A percentile compares a stretch with the other conserved stretches of the same genome.
Evolutionary conservation across 768 basidiomycete genomes (phyloP).

Genomic region (Kwoniella mangroviensis): DNA sequence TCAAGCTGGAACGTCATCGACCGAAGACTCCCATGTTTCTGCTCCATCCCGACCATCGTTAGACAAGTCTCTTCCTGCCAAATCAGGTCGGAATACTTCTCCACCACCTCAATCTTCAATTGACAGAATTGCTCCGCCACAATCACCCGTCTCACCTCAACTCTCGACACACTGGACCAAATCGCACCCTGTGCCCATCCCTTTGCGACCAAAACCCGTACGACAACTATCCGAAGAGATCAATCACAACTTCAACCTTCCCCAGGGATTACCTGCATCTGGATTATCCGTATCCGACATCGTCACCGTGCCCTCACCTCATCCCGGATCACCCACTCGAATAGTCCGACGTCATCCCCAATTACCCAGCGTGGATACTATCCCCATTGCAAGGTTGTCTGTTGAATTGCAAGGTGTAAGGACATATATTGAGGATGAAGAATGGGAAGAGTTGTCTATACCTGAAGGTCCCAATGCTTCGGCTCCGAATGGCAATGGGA

Average conservation of each 20-base stretch:
- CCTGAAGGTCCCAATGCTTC: constrained; percentile 17
- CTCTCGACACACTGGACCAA: constrained; percentile 3
- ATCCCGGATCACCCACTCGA: constrained; percentile 26
- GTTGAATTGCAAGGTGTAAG: constrained; percentile 44
- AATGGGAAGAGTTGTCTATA: constrained; percentile 46
- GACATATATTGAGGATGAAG: constrained; percentile 47
- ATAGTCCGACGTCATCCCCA: constrained; percentile 38
- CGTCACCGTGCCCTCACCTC: constrained; percentile 39
- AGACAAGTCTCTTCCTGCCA: background rate
- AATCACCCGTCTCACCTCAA: constrained; percentile 6
- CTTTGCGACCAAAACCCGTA: constrained; percentile 9
- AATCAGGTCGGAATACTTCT: background rate
- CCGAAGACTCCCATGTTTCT: background rate
- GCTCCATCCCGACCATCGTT: background rate
- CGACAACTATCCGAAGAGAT: constrained; percentile 14
- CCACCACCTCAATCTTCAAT: too few species aligned
- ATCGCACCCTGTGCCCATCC: constrained; percentile 11
- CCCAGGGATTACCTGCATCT: constrained; percentile 37
- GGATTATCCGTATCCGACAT: constrained; percentile 47
- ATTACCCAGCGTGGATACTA: constrained; percentile 30
- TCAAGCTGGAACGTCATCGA: background rate
- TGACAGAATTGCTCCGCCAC: background rate
- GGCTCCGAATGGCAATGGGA: constrained; percentile 24
- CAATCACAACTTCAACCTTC: constrained; percentile 22
- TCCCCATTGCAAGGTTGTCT: constrained; percentile 32